Conservation (phyloP, 2,329 filamentous ascomycete species). For the Cadophora gregata region DNA sequence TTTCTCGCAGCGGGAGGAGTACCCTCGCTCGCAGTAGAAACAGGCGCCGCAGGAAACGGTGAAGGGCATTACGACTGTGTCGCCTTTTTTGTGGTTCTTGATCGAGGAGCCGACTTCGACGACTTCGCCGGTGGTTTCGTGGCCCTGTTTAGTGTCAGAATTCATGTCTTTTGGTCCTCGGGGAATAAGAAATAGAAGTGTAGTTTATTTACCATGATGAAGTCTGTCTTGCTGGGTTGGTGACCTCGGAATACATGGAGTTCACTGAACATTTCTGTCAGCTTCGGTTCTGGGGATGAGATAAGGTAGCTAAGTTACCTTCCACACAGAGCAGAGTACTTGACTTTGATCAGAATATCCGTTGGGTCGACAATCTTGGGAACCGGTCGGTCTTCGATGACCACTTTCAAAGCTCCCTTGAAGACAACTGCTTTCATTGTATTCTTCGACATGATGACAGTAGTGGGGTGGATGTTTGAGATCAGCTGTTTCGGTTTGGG, state of each 20-base stretch:
- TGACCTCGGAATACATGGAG: conserved; percentile 87
- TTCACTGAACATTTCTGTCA: conserved; percentile 60
- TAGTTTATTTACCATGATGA: conserved; percentile 59
- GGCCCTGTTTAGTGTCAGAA: conserved; percentile 59
- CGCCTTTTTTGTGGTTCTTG: conserved; percentile 72
- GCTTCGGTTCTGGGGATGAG: background rate
- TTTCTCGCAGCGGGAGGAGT: conserved; percentile 78
- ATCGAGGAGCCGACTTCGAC: conserved; percentile 71
- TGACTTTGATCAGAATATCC: conserved; percentile 84
- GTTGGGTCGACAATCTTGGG: conserved; percentile 73
- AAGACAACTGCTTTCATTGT: conserved; percentile 92
- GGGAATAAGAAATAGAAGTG: background rate
- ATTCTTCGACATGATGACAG: conserved; percentile 35
- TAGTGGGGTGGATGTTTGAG: background rate
- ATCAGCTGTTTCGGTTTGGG: too few relatives aligned
- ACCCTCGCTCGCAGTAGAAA: conserved; percentile 83
- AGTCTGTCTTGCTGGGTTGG: conserved; percentile 68
- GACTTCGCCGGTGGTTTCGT: conserved; percentile 84
- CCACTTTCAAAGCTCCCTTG: conserved; percentile 58
- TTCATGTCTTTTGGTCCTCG: background rate
- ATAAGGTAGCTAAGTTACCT: conserved; percentile 62
- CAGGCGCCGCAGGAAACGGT: conserved; percentile 77
- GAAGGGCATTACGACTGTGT: conserved; percentile 83
- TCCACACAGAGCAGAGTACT: conserved; percentile 84
- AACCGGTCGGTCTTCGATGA: conserved; percentile 77